These are phyloP conservation scores for Coprinellus micaceus DNA, from an alignment of 768 basidiomycete species.

Conservation along the genomic window DNA sequence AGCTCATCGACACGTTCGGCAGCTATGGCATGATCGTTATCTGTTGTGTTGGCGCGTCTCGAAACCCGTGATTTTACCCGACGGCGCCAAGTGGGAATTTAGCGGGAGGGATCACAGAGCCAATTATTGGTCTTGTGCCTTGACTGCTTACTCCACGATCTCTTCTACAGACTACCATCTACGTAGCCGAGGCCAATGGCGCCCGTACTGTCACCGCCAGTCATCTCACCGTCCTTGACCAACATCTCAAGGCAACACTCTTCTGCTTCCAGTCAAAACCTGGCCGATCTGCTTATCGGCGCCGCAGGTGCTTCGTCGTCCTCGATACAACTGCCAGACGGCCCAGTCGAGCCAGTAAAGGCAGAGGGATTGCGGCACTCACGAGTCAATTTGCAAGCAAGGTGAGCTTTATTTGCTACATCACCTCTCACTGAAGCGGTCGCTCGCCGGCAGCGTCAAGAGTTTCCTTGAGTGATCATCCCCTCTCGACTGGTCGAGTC, in stretches of 20 bases:
- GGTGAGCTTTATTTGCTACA: conserved; percentile 48
- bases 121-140: conserved; percentile 1
- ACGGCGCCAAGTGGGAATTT: background rate
- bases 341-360: conserved; percentile 40
- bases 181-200: conserved; percentile 6
- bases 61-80: background rate
- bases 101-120: background rate
- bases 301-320: conserved; percentile 15
- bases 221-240: conserved; percentile 8
- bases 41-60: background rate
- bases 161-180: too few species aligned
- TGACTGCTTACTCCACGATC: conserved; percentile 12
- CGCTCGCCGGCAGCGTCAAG: conserved; percentile 27
- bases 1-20: background rate
- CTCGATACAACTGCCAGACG: conserved; percentile 33
- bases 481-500: conserved; percentile 25
- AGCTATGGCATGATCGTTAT: background rate
- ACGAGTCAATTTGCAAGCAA: conserved; percentile 54
- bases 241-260: background rate
- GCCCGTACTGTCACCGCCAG: conserved; percentile 14
- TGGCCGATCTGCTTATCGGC: conserved; percentile 1
- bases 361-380: conserved; percentile 63
- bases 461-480: background rate
- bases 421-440: conserved; percentile 28
- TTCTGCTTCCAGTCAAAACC: background rate